Conservation (phyloP, 2,329 filamentous ascomycete species). For the Mariannaea sp. region DNA sequence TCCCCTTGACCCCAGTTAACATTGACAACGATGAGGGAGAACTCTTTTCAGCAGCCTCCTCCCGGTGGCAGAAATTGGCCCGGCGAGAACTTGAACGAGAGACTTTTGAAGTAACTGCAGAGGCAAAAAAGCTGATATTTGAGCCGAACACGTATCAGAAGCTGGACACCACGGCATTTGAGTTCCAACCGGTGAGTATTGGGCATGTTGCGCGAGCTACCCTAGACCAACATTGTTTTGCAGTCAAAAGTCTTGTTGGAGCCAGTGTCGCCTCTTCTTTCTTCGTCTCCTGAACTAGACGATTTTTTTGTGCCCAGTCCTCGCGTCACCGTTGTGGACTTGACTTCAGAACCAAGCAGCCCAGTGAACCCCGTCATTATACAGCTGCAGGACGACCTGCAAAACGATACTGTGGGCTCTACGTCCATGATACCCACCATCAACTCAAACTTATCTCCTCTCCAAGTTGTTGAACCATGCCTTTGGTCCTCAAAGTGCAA, state of each 20-base stretch:
- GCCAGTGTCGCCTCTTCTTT: slow-evolving; percentile 38
- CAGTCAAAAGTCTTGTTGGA: slow-evolving; percentile 4
- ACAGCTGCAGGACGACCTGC: slow-evolving; percentile 14
- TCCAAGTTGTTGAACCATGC: slow-evolving; percentile 3
- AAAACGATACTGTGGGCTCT: slow-evolving; percentile 27
- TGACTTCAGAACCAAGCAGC: slow-evolving; percentile 40
- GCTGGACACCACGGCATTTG: slow-evolving; percentile 13
- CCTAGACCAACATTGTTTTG: neutral
- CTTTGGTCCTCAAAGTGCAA: neutral
- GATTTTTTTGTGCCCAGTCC: slow-evolving; percentile 30
- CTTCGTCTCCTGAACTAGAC: slow-evolving; percentile 30
- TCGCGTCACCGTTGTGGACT: slow-evolving; percentile 32
- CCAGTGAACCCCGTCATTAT: slow-evolving; percentile 18
- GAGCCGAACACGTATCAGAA: neutral
- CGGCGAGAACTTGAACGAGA: slow-evolving; percentile 37
- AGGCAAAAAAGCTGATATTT: neutral
- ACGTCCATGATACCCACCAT: slow-evolving; percentile 20
- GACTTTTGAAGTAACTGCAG: slow-evolving; percentile 7
- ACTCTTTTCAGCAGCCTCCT: slow-evolving; percentile 29
- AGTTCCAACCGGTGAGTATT: slow-evolving; percentile 10
- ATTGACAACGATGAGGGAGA: slow-evolving; percentile 38
- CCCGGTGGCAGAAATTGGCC: slow-evolving; percentile 33
- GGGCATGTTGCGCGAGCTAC: too few species aligned
- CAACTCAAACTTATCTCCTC: slow-evolving; percentile 23
- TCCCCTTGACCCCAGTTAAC: slow-evolving; percentile 37